These are phyloP conservation scores for Mortierella sp. DNA, from an alignment of 371 early-diverging fungal species.

Conservation along the genomic window DNA sequence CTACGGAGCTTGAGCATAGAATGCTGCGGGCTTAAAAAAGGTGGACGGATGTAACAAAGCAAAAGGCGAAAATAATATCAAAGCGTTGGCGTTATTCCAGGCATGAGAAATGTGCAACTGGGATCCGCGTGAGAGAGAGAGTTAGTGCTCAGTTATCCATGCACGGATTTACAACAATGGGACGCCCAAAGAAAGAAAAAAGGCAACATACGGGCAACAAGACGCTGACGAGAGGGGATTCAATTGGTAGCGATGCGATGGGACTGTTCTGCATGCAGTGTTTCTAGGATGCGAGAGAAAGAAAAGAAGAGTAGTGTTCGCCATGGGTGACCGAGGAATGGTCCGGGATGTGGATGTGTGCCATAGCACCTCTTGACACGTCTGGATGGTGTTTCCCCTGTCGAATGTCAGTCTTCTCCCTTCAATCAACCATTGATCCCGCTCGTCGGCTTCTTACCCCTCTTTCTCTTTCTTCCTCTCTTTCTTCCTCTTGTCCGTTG, in stretches of 20 bases:
- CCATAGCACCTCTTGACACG: not conserved
- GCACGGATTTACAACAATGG: too few species aligned
- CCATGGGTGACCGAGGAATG: not conserved
- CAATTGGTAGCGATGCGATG: not conserved
- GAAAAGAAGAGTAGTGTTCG: not conserved
- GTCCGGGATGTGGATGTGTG: not conserved
- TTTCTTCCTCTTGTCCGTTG: not conserved
- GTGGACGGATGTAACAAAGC: too few species aligned
- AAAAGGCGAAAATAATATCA: too few species aligned
- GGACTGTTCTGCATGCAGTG: not conserved
- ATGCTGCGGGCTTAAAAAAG: too few species aligned
- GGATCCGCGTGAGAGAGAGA: not conserved
- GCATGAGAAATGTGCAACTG: too few species aligned
- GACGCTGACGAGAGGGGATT: not conserved
- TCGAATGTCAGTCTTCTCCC: not conserved
- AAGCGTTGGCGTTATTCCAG: too few species aligned
- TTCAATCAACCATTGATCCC: not conserved
- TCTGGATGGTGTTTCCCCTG: not conserved
- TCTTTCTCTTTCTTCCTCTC: not conserved
- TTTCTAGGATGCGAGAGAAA: not conserved
- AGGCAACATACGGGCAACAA: not conserved
- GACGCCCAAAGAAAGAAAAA: not conserved
- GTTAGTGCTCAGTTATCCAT: too few species aligned
- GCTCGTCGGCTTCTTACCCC: not conserved
- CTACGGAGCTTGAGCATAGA: not conserved